phyloP scores from a whole-genome alignment of 1,139 yeast species.

The Hanseniaspora gamundiae region DNA sequence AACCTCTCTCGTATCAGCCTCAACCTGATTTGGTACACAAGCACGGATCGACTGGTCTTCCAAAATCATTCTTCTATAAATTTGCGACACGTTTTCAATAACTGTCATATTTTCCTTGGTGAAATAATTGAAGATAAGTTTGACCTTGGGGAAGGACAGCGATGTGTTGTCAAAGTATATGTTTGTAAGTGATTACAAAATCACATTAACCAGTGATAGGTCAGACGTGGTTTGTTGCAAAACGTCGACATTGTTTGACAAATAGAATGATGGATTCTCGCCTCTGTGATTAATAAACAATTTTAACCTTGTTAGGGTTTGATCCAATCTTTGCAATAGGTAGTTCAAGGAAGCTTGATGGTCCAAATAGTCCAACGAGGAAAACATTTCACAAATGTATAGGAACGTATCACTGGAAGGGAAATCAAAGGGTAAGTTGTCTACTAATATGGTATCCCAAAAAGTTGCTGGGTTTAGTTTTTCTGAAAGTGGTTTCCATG shows the following conservation, averaged over 20 bases:
- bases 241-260: not conserved
- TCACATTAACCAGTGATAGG: not conserved
- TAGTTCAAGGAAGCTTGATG: not conserved
- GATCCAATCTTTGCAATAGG: not conserved
- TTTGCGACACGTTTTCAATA: constrained; percentile 29
- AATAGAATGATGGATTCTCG: not conserved
- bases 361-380: not conserved
- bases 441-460: not conserved
- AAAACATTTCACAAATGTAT: not conserved
- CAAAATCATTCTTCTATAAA: constrained; percentile 37
- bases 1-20: constrained; percentile 30
- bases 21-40: constrained; percentile 34
- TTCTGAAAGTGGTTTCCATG: not conserved
- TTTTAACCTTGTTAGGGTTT: not conserved
- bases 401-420: not conserved
- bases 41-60: constrained; percentile 47
- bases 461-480: not conserved
- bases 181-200: constrained; percentile 25
- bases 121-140: constrained; percentile 35
- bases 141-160: constrained; percentile 36
- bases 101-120: constrained; percentile 28
- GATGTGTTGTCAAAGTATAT: constrained; percentile 42
- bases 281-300: not conserved
- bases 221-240: not conserved
- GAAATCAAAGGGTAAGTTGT: constrained; percentile 1